A percentile compares a stretch with the other conserved stretches of the same genome.
Evolutionary conservation across 2,329 filamentous ascomycete genomes (phyloP).

Genomic region (Nigrospora oryzae): DNA sequence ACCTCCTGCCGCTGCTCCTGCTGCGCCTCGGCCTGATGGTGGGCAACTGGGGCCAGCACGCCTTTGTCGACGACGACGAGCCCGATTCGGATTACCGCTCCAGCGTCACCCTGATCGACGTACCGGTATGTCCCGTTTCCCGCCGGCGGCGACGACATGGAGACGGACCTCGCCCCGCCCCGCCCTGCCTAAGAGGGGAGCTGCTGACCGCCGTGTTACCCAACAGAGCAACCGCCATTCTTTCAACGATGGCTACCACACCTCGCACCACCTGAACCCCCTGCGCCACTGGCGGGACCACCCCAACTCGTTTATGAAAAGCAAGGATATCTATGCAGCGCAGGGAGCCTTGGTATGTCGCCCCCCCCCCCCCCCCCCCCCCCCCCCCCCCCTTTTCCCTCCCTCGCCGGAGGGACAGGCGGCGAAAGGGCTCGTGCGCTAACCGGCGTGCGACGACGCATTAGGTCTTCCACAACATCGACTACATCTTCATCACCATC

Average conservation of each 20-base stretch:
- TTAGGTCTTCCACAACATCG: slow-evolving; percentile 65
- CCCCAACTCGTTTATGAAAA: slow-evolving; percentile 62
- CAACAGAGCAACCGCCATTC: slow-evolving; percentile 69
- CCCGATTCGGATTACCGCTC: slow-evolving; percentile 72
- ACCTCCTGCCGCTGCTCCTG: slow-evolving; percentile 57
- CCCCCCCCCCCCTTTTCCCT: neutral
- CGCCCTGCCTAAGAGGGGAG: neutral
- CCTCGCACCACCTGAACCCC: slow-evolving; percentile 72
- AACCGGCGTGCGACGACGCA: neutral
- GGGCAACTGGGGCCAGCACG: slow-evolving; percentile 80
- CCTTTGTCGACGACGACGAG: slow-evolving; percentile 66
- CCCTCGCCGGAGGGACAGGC: too few species aligned
- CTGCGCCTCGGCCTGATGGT: slow-evolving; percentile 69
- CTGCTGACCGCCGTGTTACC: slow-evolving; percentile 4
- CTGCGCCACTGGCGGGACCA: slow-evolving; percentile 76
- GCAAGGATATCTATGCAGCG: slow-evolving; percentile 56
- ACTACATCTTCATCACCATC: slow-evolving; percentile 70
- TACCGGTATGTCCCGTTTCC: slow-evolving; percentile 48
- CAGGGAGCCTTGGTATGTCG: slow-evolving; percentile 52
- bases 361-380: neutral
- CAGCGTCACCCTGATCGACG: slow-evolving; percentile 72
- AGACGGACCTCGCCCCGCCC: too few species aligned
- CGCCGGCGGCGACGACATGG: too few species aligned
- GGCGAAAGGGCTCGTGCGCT: neutral
- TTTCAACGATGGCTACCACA: slow-evolving; percentile 79